Percentiles rank a stretch among this genome's conserved stretches.
These are phyloP conservation scores for Rhizophora mangle DNA, from an alignment of 345 rosid genomes.

Conservation along the genomic window DNA sequence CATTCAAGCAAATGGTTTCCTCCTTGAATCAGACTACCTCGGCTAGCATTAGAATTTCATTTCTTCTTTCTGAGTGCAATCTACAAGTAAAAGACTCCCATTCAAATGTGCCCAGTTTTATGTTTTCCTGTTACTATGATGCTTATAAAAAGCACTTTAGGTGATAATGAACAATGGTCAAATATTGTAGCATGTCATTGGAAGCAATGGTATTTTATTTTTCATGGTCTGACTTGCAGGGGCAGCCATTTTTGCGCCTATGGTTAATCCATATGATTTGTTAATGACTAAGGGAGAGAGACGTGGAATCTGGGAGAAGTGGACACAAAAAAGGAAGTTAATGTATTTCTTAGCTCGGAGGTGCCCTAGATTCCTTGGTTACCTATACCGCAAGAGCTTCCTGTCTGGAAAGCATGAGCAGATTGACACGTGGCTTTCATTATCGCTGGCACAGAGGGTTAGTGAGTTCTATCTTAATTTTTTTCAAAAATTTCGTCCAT, in stretches of 20 bases:
- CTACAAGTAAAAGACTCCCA: neutral
- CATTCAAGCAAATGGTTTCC: neutral
- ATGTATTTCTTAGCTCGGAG: constrained; percentile 61
- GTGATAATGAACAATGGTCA: neutral
- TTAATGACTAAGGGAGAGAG: constrained; percentile 53
- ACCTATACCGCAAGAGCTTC: constrained; percentile 47
- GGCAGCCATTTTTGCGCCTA: constrained; percentile 64
- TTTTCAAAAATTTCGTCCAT: neutral
- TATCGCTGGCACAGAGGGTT: constrained; percentile 56
- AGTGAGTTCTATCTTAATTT: constrained; percentile 17
- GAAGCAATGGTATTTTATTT: neutral
- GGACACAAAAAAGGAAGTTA: constrained; percentile 54
- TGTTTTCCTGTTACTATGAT: neutral
- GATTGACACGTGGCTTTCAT: constrained; percentile 61
- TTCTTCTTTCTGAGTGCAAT: neutral
- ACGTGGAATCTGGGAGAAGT: constrained; percentile 49
- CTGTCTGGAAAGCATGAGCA: constrained; percentile 63
- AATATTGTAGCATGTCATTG: neutral
- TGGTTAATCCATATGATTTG: constrained; percentile 67
- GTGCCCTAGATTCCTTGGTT: constrained; percentile 48
- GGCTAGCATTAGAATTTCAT: no score
- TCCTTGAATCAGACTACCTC: no score
- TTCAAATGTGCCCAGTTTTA: neutral
- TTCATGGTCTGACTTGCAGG: constrained; percentile 33
- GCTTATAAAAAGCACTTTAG: neutral